Conservation (phyloP, 768 basidiomycete species). For the Serpula lacrymans region DNA sequence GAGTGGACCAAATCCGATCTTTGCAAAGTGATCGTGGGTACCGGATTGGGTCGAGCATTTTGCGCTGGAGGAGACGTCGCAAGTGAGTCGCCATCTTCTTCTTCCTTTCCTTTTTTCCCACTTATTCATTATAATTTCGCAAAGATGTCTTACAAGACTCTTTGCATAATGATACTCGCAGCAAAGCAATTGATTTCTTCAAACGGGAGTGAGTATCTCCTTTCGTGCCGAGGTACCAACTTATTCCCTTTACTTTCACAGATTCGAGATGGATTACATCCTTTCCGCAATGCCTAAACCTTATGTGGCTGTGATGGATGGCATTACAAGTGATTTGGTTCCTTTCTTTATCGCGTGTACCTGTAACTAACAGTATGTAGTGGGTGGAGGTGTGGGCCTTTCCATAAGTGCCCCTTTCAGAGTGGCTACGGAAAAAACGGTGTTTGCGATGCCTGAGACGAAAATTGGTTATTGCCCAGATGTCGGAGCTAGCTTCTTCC, state of each 20-base stretch:
- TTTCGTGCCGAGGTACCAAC: constrained; percentile 2
- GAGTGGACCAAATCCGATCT: constrained; percentile 74
- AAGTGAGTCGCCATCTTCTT: constrained; percentile 44
- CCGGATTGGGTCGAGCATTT: constrained; percentile 73
- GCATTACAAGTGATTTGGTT: constrained; percentile 74
- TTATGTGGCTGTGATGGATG: constrained; percentile 90
- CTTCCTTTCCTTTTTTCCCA: neutral
- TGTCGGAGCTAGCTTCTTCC: constrained; percentile 88
- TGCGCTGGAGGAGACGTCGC: constrained; percentile 95
- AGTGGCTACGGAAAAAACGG: constrained; percentile 88
- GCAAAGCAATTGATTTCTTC: constrained; percentile 82
- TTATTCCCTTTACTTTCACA: constrained; percentile 26
- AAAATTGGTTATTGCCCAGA: constrained; percentile 90
- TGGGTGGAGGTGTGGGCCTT: constrained; percentile 96
- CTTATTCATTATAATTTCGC: constrained; percentile 5
- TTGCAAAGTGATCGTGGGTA: constrained; percentile 68
- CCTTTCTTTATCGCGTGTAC: constrained; percentile 10
- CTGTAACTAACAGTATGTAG: constrained; percentile 38
- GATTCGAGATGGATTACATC: constrained; percentile 78
- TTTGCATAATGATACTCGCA: constrained; percentile 46
- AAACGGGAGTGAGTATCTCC: constrained; percentile 68
- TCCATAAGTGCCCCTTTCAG: constrained; percentile 82
- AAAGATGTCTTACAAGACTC: constrained; percentile 58
- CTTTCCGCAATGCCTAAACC: constrained; percentile 74
- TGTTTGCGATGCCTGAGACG: constrained; percentile 96